Percentiles rank a stretch among this genome's conserved stretches.
Conservation (phyloP, 805 yeast genomes). For the Metschnikowia sp. region DNA sequence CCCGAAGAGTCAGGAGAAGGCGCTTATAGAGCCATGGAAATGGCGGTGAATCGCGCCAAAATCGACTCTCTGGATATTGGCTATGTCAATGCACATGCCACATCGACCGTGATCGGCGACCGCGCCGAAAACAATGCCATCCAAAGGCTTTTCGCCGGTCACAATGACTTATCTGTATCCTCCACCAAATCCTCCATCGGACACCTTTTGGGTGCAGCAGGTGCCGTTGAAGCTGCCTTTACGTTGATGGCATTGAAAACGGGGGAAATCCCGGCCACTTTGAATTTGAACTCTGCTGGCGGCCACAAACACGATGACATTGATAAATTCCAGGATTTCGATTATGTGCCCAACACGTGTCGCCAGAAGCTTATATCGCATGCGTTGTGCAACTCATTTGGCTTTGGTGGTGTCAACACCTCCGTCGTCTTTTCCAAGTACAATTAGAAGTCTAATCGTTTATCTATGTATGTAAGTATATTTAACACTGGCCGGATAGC, state of each 20-base stretch:
- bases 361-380: conserved; percentile 39
- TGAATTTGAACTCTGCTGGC: conserved; percentile 60
- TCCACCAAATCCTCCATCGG: conserved; percentile 93
- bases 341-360: conserved; percentile 55
- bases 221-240: conserved; percentile 86
- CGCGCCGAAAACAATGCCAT: conserved; percentile 82
- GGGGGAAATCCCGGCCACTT: conserved; percentile 70
- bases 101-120: conserved; percentile 89
- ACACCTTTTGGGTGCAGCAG: conserved; percentile 94
- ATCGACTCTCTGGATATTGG: conserved; percentile 50
- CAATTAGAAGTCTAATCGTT: background rate
- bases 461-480: background rate
- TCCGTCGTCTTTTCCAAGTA: conserved; percentile 49
- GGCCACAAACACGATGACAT: conserved; percentile 45
- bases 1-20: conserved; percentile 83
- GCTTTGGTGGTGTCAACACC: conserved; percentile 96
- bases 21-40: conserved; percentile 76
- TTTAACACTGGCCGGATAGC: background rate
- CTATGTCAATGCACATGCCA: conserved; percentile 95
- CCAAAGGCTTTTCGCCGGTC: conserved; percentile 42
- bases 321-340: conserved; percentile 43
- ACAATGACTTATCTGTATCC: conserved; percentile 50
- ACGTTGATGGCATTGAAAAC: conserved; percentile 63
- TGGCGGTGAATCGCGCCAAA: conserved; percentile 59
- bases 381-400: conserved; percentile 88